Conservation (phyloP, 768 basidiomycete species). For the Podaxis sp. region DNA sequence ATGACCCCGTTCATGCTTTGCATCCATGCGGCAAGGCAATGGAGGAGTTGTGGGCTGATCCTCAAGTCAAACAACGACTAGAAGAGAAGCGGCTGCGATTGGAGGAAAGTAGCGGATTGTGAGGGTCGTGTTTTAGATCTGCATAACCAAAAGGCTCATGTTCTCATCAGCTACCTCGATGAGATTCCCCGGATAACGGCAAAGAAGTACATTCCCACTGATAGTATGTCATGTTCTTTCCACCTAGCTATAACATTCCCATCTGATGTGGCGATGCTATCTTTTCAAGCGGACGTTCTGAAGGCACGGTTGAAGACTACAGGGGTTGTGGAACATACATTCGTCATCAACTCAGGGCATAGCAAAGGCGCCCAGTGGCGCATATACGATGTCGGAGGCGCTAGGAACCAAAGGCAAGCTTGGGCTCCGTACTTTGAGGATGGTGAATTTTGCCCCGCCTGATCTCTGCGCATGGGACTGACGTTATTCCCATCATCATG, state of each 20-base stretch:
- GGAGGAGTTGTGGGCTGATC: constrained; percentile 74
- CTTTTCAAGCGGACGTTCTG: constrained; percentile 62
- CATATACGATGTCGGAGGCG: constrained; percentile 84
- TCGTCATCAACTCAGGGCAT: constrained; percentile 58
- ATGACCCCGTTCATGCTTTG: constrained; percentile 74
- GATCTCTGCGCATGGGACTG: background rate
- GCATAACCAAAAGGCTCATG: constrained; percentile 2
- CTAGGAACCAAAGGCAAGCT: constrained; percentile 76
- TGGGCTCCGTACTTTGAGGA: constrained; percentile 91
- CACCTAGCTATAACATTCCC: background rate
- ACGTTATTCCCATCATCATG: constrained; percentile 13
- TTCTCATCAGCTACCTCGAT: constrained; percentile 62
- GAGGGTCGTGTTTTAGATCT: constrained; percentile 35
- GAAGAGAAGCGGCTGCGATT: constrained; percentile 64
- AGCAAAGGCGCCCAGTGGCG: constrained; percentile 69
- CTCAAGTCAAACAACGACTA: constrained; percentile 60
- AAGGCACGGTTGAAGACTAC: constrained; percentile 81
- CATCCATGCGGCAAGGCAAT: constrained; percentile 64
- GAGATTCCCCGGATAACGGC: constrained; percentile 80
- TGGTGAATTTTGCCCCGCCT: constrained; percentile 43
- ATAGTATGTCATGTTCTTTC: constrained; percentile 43
- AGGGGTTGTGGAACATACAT: constrained; percentile 78
- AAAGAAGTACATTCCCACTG: constrained; percentile 78
- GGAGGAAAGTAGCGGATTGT: constrained; percentile 88
- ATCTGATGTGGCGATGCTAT: constrained; percentile 3